phyloP scores from a whole-genome alignment of 2,329 filamentous ascomycete species.

The Plectosphaerella cucumerina region DNA sequence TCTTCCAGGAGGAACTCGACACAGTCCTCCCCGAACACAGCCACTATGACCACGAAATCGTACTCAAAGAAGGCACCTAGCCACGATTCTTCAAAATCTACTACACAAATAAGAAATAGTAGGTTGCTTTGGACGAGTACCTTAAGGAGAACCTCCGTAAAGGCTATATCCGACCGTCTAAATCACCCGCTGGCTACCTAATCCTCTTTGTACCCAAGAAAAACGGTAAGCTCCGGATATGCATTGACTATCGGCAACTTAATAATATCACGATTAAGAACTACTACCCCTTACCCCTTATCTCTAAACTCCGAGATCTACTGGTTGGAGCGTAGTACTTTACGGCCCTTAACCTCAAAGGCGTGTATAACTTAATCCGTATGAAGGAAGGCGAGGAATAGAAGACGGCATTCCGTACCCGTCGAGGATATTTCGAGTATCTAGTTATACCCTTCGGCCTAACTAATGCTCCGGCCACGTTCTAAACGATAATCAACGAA shows the following conservation, averaged over 20 bases:
- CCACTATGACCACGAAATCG: not conserved
- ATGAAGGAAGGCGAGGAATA: no score
- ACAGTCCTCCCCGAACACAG: not conserved
- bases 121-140: not conserved
- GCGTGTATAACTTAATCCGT: slow-evolving; percentile 13
- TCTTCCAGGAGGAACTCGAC: no score
- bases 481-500: no score
- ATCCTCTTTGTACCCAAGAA: slow-evolving; percentile 27
- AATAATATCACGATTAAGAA: no score
- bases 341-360: not conserved
- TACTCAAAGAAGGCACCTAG: not conserved
- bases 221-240: slow-evolving; percentile 21
- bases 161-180: slow-evolving; percentile 14
- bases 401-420: no score
- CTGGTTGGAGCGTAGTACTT: no score
- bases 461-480: no score
- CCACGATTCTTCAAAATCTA: not conserved
- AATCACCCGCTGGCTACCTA: slow-evolving; percentile 11
- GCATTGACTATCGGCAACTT: slow-evolving; percentile 24
- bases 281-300: no score
- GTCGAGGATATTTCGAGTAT: no score
- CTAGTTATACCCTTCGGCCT: no score
- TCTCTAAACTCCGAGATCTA: no score
- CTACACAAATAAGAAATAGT: not conserved
- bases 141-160: slow-evolving; percentile 6